Evolutionary conservation across 2,329 filamentous ascomycete genomes (phyloP), one percentile per base, ranked within the genome.

Genomic region (Diatrype stigma): DNA sequence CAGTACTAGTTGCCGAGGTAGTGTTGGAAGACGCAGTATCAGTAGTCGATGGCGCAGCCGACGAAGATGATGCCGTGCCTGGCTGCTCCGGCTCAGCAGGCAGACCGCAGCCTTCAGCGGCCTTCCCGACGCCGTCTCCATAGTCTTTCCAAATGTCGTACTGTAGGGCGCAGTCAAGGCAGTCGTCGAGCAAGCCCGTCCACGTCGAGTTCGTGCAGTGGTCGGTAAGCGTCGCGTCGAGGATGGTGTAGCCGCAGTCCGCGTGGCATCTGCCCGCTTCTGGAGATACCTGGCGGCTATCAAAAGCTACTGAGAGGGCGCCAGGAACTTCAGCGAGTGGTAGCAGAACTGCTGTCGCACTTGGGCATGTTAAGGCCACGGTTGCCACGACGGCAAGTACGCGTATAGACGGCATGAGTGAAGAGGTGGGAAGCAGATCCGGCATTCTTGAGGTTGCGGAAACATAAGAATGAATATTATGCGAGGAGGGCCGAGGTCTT

Each of bases 141-240:
- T 78, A 77, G 53, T 70, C 66, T 42, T 67, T 57, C 74, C 74
- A 77, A 56, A 77, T 73, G 28, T 74, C 61, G 48, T 67, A 70
- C 19, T 68, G 59, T 30, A 69, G 54, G 40, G 74, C 74, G 51
- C 75, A 78, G 45, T 71, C 61, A 26, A 77, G 66, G 56, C 67
- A 48, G 3, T 28, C 22, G 8, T 48, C 22, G 46, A 37, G 40
- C 34, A 26, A 16, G 7, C 14, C 34, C 3, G 12, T 26, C 46
- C 46, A 48, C 5, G 34, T 26, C 21, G 34, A 19, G 22, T 28
- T 48, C 16, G 63, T 55, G 52, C 68, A 71, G 60, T 67, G 66
- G 49, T 58, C 53, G 10, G 37, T 16, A 12, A 54, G 50, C 11
- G 51, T 44, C 17, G 62, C 55, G 42, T 63, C 53, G 19, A 63